Evolutionary conservation across 805 yeast species (phyloP).

Genomic region (Candida parachauliodes): DNA sequence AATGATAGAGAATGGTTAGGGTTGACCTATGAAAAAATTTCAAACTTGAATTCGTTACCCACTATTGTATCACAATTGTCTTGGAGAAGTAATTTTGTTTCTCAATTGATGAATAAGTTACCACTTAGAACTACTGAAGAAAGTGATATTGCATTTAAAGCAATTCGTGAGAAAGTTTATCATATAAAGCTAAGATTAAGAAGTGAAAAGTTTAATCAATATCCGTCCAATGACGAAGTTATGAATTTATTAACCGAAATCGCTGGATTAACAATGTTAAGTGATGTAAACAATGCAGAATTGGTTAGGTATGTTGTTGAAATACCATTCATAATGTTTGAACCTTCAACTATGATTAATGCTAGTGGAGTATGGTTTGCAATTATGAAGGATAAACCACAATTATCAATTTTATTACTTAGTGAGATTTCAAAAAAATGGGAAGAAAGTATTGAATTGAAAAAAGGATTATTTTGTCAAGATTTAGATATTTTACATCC

Average conservation of each 20-base stretch:
- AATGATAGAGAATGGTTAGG: conserved; percentile 66
- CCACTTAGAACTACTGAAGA: conserved; percentile 17
- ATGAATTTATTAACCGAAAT: conserved; percentile 43
- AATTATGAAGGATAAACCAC: conserved; percentile 63
- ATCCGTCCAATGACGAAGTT: conserved; percentile 22
- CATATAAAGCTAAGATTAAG: conserved; percentile 13
- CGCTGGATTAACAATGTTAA: conserved; percentile 34
- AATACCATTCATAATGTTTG: conserved; percentile 69
- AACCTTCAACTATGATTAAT: conserved; percentile 53
- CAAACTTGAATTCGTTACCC: conserved; percentile 56
- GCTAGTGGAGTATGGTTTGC: conserved; percentile 81
- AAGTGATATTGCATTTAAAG: conserved; percentile 23
- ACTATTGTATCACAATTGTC: conserved; percentile 74
- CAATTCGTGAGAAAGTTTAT: conserved; percentile 23
- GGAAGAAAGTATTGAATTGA: conserved; percentile 58
- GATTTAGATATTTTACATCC: conserved; percentile 53
- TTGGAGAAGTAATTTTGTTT: conserved; percentile 53
- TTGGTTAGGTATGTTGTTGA: conserved; percentile 50
- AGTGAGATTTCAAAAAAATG: conserved; percentile 68
- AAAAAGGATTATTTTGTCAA: conserved; percentile 62
- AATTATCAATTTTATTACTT: conserved; percentile 54
- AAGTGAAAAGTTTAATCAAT: neutral
- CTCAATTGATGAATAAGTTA: conserved; percentile 27
- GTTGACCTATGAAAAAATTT: conserved; percentile 33
- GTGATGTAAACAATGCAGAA: conserved; percentile 41